phyloP scores from a whole-genome alignment of 2,329 filamentous ascomycete genomes.

The Thelonectria blattea region DNA sequence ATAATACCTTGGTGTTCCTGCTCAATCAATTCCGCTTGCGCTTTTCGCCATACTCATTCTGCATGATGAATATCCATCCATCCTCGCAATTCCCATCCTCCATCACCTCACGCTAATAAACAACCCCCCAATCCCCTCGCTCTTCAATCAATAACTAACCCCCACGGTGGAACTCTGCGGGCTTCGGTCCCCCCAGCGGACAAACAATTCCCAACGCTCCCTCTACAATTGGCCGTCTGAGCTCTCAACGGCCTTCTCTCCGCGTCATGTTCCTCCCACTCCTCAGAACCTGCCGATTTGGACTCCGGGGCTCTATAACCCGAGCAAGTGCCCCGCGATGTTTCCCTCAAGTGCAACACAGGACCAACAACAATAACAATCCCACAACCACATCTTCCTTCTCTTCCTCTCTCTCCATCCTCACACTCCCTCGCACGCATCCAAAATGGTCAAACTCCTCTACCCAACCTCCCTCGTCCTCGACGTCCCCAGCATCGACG shows the following conservation, averaged over 20 bases:
- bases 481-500: constrained; percentile 60
- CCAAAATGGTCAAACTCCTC: constrained; percentile 63
- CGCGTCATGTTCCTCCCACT: constrained; percentile 21
- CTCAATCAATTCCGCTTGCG: too few species aligned
- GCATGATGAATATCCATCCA: too few species aligned
- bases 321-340: constrained; percentile 3
- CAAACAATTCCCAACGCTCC: not conserved
- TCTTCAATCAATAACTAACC: not conserved
- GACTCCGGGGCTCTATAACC: constrained; percentile 23
- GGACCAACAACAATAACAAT: not conserved
- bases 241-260: constrained; percentile 31
- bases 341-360: not conserved
- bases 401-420: not conserved
- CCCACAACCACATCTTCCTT: not conserved
- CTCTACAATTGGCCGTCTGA: constrained; percentile 16
- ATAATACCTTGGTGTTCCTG: too few species aligned
- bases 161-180: constrained; percentile 16
- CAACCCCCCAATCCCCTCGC: too few species aligned
- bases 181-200: constrained; percentile 11
- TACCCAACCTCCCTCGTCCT: constrained; percentile 69
- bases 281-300: constrained; percentile 14
- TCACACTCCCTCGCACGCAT: not conserved
- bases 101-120: too few species aligned
- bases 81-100: too few species aligned
- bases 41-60: too few species aligned